A percentile compares a stretch with the other conserved stretches of the same genome.
Evolutionary conservation across 2,329 filamentous ascomycete genomes (phyloP).

Genomic region (Pyrenophora seminiperda): DNA sequence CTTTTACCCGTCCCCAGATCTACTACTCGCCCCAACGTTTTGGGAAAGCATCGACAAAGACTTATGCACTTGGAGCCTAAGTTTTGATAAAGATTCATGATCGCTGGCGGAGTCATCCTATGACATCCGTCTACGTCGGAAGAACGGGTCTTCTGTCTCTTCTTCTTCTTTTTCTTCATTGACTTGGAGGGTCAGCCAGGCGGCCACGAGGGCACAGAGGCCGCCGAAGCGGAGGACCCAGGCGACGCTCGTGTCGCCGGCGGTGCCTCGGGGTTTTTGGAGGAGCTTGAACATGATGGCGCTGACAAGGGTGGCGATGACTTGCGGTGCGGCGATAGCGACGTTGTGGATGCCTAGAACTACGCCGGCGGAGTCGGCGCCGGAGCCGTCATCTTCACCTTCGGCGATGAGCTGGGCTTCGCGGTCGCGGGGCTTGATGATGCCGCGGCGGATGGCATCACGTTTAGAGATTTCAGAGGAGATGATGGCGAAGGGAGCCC

Average conservation of each 20-base stretch:
- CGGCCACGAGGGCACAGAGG: conserved; percentile 75
- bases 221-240: conserved; percentile 88
- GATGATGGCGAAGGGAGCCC: conserved; percentile 95
- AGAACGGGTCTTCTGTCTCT: conserved; percentile 25
- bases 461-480: conserved; percentile 87
- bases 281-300: conserved; percentile 82
- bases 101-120: conserved; percentile 27
- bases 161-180: conserved; percentile 60
- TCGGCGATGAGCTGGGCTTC: conserved; percentile 49
- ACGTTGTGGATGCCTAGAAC: conserved; percentile 97
- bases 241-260: conserved; percentile 84
- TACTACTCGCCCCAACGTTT: too few species aligned
- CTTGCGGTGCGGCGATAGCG: conserved; percentile 87
- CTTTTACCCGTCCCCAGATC: too few species aligned
- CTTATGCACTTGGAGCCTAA: conserved; percentile 13
- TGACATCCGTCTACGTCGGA: conserved; percentile 31
- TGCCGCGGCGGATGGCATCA: conserved; percentile 67
- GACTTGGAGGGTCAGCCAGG: conserved; percentile 71
- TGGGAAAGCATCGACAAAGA: too few species aligned
- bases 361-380: conserved; percentile 80
- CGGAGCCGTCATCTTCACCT: conserved; percentile 60
- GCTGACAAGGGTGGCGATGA: conserved; percentile 83
- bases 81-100: conserved; percentile 10
- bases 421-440: conserved; percentile 49
- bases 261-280: conserved; percentile 83